Percentiles rank a stretch among this genome's conserved stretches.
phyloP scores from a whole-genome alignment of 768 basidiomycete species.

The Boletus sp. region DNA sequence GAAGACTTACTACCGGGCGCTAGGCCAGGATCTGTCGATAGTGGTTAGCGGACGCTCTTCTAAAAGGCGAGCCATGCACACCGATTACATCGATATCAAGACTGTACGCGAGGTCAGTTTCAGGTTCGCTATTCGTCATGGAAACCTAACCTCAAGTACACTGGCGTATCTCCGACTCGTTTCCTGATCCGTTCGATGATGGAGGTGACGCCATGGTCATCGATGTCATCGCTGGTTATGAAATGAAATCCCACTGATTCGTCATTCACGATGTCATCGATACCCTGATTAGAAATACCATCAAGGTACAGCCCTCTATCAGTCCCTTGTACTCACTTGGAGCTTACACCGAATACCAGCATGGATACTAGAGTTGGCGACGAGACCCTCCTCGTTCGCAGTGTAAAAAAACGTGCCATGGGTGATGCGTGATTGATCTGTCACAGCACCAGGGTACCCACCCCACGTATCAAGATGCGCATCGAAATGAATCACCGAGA shows the following conservation, averaged over 20 bases:
- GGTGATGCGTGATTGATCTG: constrained; percentile 65
- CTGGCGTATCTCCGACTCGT: constrained; percentile 71
- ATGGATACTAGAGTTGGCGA: constrained; percentile 74
- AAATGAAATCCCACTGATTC: constrained; percentile 72
- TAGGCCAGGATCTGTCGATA: constrained; percentile 61
- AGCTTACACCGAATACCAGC: constrained; percentile 85
- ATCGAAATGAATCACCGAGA: constrained; percentile 84
- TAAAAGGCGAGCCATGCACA: constrained; percentile 19
- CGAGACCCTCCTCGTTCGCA: constrained; percentile 74
- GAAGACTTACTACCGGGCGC: constrained; percentile 69
- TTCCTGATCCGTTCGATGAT: constrained; percentile 70
- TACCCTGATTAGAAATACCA: constrained; percentile 10
- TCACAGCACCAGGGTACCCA: constrained; percentile 38
- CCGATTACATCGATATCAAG: constrained; percentile 84
- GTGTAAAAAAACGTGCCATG: constrained; percentile 88
- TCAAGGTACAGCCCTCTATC: neutral
- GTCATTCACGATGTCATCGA: constrained; percentile 56
- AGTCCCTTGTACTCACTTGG: constrained; percentile 37
- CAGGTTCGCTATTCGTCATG: neutral
- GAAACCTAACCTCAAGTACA: constrained; percentile 61
- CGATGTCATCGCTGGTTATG: constrained; percentile 80
- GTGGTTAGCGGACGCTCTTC: neutral
- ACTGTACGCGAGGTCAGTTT: constrained; percentile 32
- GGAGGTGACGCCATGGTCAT: constrained; percentile 69
- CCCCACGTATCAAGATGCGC: constrained; percentile 68